phyloP scores from a whole-genome alignment of 371 early-diverging fungal species.

The Mucor circinelloides region DNA sequence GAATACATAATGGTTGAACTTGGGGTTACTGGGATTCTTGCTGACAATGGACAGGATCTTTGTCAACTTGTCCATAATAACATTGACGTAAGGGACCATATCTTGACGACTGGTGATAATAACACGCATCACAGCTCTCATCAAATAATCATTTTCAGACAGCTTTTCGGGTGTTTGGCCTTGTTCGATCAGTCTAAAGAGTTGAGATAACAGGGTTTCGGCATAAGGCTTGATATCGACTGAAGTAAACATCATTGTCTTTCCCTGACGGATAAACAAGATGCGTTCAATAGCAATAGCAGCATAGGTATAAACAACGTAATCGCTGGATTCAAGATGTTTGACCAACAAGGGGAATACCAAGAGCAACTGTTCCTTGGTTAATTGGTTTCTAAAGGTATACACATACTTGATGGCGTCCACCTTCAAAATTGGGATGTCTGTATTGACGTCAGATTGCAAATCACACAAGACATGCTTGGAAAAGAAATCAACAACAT shows the following conservation, averaged over 20 bases:
- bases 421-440: slow-evolving; percentile 87
- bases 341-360: slow-evolving; percentile 81
- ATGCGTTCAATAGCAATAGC: slow-evolving; percentile 92
- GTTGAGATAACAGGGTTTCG: slow-evolving; percentile 65
- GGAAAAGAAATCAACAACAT: slow-evolving; percentile 82
- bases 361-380: slow-evolving; percentile 74
- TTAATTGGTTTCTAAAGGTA: slow-evolving; percentile 91
- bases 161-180: slow-evolving; percentile 79
- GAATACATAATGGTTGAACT: slow-evolving; percentile 95
- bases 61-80: slow-evolving; percentile 74
- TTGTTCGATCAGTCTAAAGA: slow-evolving; percentile 77
- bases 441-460: slow-evolving; percentile 70
- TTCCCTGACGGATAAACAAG: slow-evolving; percentile 77
- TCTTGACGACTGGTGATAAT: slow-evolving; percentile 75
- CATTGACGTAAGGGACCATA: slow-evolving; percentile 70
- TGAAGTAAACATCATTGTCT: slow-evolving; percentile 68
- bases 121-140: slow-evolving; percentile 88
- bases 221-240: slow-evolving; percentile 73
- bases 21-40: slow-evolving; percentile 95
- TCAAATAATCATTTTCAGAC: slow-evolving; percentile 94
- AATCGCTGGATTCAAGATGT: slow-evolving; percentile 79
- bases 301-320: slow-evolving; percentile 91
- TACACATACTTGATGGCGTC: slow-evolving; percentile 92
- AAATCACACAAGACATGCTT: slow-evolving; percentile 84
- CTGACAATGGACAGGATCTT: slow-evolving; percentile 81